These are phyloP conservation scores for Hortaea werneckii DNA, from an alignment of 2,329 filamentous ascomycete species.

Conservation along the genomic window DNA sequence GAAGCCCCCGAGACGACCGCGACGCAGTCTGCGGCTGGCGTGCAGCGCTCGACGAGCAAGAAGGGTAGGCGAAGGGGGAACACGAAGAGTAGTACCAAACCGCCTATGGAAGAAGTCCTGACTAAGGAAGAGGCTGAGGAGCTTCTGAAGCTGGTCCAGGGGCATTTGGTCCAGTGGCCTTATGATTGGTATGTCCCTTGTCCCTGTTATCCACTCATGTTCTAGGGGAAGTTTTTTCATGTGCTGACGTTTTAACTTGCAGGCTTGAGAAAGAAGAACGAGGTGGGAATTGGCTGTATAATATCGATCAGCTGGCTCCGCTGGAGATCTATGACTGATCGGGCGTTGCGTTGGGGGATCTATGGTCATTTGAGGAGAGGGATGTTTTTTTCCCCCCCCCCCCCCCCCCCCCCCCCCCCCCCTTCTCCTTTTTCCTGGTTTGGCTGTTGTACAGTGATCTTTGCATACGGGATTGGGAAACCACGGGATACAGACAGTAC, in stretches of 20 bases:
- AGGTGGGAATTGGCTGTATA: constrained; percentile 92
- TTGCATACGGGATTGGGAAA: no score
- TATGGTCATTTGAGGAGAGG: no score
- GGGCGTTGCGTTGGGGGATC: neutral
- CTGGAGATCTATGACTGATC: constrained; percentile 69
- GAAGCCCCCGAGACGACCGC: constrained; percentile 21
- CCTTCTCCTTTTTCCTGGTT: no score
- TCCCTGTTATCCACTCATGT: neutral
- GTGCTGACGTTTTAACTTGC: constrained; percentile 6
- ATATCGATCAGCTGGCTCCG: constrained; percentile 89
- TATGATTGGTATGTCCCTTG: constrained; percentile 66
- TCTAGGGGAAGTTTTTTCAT: no score
- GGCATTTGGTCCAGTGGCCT: constrained; percentile 81
- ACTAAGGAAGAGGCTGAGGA: constrained; percentile 68
- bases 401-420: no score
- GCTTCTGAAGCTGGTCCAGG: constrained; percentile 71
- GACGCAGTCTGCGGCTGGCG: constrained; percentile 6
- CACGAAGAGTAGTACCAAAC: constrained; percentile 57
- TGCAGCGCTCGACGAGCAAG: constrained; percentile 32
- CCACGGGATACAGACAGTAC: no score
- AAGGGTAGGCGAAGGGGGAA: constrained; percentile 57
- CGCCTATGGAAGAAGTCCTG: constrained; percentile 63
- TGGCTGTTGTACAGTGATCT: no score
- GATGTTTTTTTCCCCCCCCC: no score
- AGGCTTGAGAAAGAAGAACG: constrained; percentile 79